A percentile compares a stretch with the other conserved stretches of the same genome.
phyloP scores from a whole-genome alignment of 768 basidiomycete genomes.

The Tremella fuciformis region DNA sequence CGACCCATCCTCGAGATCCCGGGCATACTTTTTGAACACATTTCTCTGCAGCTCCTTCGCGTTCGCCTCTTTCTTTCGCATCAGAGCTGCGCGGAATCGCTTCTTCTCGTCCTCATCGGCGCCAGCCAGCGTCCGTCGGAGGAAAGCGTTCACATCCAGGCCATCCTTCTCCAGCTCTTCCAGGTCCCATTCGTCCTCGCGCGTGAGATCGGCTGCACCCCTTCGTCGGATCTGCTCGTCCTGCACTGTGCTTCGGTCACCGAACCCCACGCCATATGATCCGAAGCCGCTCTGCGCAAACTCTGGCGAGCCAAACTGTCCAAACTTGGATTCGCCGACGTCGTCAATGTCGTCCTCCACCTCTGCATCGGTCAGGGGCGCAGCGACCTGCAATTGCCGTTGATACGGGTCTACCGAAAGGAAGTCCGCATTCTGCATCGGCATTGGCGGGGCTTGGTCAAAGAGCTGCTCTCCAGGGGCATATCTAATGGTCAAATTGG shows the following conservation, averaged over 20 bases:
- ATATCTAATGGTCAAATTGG: conserved; percentile 19
- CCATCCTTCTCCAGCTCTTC: conserved; percentile 68
- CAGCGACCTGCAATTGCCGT: conserved; percentile 15
- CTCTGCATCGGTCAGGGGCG: conserved; percentile 16
- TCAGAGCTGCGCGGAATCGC: conserved; percentile 45
- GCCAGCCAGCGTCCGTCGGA: conserved; percentile 48
- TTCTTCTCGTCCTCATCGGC: conserved; percentile 53
- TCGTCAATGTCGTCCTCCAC: conserved; percentile 22
- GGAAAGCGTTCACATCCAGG: conserved; percentile 78
- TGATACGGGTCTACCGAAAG: conserved; percentile 32
- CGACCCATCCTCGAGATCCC: background rate
- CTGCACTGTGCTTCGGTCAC: conserved; percentile 21
- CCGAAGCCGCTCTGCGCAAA: conserved; percentile 57
- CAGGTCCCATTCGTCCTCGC: conserved; percentile 56
- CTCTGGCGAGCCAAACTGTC: conserved; percentile 51
- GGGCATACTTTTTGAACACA: conserved; percentile 81
- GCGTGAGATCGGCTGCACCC: conserved; percentile 59
- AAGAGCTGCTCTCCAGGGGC: conserved; percentile 20
- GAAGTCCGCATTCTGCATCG: conserved; percentile 27
- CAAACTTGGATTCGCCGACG: conserved; percentile 49
- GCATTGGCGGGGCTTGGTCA: conserved; percentile 23
- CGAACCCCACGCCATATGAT: conserved; percentile 10
- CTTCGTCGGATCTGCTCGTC: conserved; percentile 56
- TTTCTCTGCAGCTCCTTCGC: conserved; percentile 81
- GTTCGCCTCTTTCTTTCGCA: conserved; percentile 76